Conservation (phyloP, 192 early-diverging fungal genomes). For the Rhizophagus clarus region DNA sequence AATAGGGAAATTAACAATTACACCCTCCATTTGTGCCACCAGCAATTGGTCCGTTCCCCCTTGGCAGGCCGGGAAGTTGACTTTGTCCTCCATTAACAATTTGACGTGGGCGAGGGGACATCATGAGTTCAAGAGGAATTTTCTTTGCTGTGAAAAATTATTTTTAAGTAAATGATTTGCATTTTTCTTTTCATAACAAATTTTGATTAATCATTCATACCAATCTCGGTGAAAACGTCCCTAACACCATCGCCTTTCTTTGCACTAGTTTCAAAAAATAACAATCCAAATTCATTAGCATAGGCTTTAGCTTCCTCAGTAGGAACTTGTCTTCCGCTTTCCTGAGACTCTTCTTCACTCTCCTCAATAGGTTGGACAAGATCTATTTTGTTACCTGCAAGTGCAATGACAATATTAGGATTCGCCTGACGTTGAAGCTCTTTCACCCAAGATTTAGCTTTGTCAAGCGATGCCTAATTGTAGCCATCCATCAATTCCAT, state of each 20-base stretch:
- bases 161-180: not conserved
- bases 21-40: not conserved
- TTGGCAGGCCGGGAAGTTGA: not conserved
- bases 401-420: slow-evolving; percentile 93
- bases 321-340: slow-evolving; percentile 60
- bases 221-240: slow-evolving; percentile 92
- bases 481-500: not conserved
- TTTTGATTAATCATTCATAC: not conserved
- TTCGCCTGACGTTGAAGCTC: slow-evolving; percentile 96
- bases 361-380: slow-evolving; percentile 56
- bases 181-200: not conserved
- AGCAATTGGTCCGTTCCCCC: not conserved
- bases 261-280: slow-evolving; percentile 90
- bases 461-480: slow-evolving; percentile 78
- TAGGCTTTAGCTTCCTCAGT: slow-evolving; percentile 81
- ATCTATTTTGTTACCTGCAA: slow-evolving; percentile 97
- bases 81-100: not conserved
- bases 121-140: not conserved
- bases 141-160: not conserved
- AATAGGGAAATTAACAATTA: not conserved
- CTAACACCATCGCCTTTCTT: slow-evolving; percentile 84
- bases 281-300: slow-evolving; percentile 75
- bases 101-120: not conserved
- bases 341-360: slow-evolving; percentile 42
- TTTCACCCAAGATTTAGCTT: slow-evolving; percentile 94